Base-by-base conservation (phyloP, 2,329 filamentous ascomycete species). In the Claviceps africana region DNA sequence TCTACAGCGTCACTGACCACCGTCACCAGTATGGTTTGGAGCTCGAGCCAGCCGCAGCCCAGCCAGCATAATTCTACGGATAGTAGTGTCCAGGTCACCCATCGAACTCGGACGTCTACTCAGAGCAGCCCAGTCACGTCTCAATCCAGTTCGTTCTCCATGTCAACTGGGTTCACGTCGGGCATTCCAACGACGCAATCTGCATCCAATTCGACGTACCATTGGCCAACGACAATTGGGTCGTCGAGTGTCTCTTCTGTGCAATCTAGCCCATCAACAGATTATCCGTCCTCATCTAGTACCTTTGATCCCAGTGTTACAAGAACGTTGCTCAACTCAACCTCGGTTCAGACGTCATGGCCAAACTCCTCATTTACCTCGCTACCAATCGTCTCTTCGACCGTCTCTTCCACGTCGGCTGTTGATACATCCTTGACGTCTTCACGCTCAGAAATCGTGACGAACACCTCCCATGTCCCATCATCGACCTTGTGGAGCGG, bases 21-120 rank as follows among this genome's bases (percentile, higher is more conserved):
- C 19, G 7, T 51, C n/a, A 50, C 42, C 4, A 53, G 47, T 33
- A 35, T 50, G 19, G 33, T 31, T 46, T 33, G 22, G 51, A 53
- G 31, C 35, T 44, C 31, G 15, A 37, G 43, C 37, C 40, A 19
- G 11, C 15, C 47, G 9, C 47, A 50, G 15, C 17, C 42, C 39
- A 53, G 17, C 37, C 25, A 43, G 11, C 19, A 28, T 4, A 53
- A 53, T 33, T 50, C 35, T 7, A 47, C 51, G 4, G 25, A 50
- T 13, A 47, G 40, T 19, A 50, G 22, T 50, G 11, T 30, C 35
- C 25, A 19, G 9, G 22, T 30, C 9, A 40, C 30, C 3, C 4
- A 2, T 51, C 22, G 17, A 11, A n/a, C 52, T 33, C 37, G 6
- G 21, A 51, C 19, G 21, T 48, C 49, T 15, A 46, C 45, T 15